phyloP scores from a whole-genome alignment of 768 basidiomycete species.

The Leccinum aurantiacum region DNA sequence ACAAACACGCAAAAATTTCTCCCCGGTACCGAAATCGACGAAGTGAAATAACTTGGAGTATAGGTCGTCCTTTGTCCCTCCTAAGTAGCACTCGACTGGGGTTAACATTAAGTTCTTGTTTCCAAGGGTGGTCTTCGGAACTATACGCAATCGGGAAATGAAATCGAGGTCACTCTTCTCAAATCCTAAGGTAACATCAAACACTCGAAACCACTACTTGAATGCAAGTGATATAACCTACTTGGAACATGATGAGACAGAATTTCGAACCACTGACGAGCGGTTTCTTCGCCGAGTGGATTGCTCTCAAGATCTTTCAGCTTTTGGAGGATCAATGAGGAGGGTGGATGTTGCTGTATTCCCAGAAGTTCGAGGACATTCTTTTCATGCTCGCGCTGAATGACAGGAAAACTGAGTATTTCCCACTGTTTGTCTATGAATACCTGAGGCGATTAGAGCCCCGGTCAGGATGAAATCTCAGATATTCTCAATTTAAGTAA shows the following conservation, averaged over 20 bases:
- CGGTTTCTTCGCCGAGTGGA: conserved; percentile 53
- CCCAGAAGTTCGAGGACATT: too few species aligned
- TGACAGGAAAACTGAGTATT: too few species aligned
- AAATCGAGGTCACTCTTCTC: conserved; percentile 46
- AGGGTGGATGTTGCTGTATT: conserved; percentile 50
- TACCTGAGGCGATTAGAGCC: too few species aligned
- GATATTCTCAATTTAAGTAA: too few species aligned
- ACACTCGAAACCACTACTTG: conserved; percentile 42
- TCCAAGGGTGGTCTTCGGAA: conserved; percentile 49
- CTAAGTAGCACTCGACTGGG: conserved; percentile 69
- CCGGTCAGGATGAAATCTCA: too few species aligned
- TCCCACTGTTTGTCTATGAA: too few species aligned
- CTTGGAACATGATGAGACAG: conserved; percentile 59
- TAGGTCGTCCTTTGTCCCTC: conserved; percentile 49
- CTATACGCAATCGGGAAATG: conserved; percentile 57
- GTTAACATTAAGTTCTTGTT: conserved; percentile 40
- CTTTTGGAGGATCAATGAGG: conserved; percentile 51
- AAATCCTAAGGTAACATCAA: conserved; percentile 46
- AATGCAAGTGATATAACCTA: conserved; percentile 29
- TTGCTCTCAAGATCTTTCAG: conserved; percentile 40
- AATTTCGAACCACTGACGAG: conserved; percentile 61
- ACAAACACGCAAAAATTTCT: conserved; percentile 82
- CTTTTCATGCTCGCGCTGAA: too few species aligned
- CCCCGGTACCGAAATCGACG: conserved; percentile 77
- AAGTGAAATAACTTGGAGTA: conserved; percentile 82